These are phyloP conservation scores for Bathelium albidoporum DNA, from an alignment of 495 filamentous ascomycete species.

Conservation along the genomic window DNA sequence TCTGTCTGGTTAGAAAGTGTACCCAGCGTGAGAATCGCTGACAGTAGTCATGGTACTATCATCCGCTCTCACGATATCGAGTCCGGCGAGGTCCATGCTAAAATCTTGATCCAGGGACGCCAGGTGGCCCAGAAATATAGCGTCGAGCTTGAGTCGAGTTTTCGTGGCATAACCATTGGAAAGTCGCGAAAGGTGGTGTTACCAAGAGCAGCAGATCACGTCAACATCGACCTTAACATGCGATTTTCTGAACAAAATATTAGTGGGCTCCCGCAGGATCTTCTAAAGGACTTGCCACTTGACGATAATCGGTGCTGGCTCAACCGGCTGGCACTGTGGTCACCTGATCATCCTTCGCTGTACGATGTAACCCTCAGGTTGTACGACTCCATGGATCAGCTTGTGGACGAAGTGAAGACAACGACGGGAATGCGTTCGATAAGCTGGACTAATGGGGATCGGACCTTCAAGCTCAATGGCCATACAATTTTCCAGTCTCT, in stretches of 20 bases:
- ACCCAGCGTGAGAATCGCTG: conserved; percentile 16
- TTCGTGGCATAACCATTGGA: conserved; percentile 9
- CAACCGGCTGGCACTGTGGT: conserved; percentile 19
- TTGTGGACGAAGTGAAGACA: conserved; percentile 21
- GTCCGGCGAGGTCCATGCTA: conserved; percentile 19
- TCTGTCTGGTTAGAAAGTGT: conserved; percentile 22
- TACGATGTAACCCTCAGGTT: conserved; percentile 21
- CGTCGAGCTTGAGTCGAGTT: conserved; percentile 18
- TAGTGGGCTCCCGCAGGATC: conserved; percentile 9
- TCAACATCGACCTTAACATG: conserved; percentile 14
- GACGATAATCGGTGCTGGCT: conserved; percentile 14
- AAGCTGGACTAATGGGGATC: conserved; percentile 17
- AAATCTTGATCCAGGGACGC: conserved; percentile 16
- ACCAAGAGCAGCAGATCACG: conserved; percentile 14
- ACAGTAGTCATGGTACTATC: conserved; percentile 22
- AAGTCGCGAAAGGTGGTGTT: conserved; percentile 8
- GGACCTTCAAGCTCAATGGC: conserved; percentile 18
- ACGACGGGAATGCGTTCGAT: conserved; percentile 24
- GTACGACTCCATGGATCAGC: conserved; percentile 6
- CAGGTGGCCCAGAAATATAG: conserved; percentile 12
- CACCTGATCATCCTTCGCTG: conserved; percentile 20
- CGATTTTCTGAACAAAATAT: conserved; percentile 13
- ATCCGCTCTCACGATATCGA: conserved; percentile 24
- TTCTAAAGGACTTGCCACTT: conserved; percentile 6
- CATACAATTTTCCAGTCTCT: conserved; percentile 22